Evolutionary conservation across 2,329 filamentous ascomycete species (phyloP).

Genomic region (Didymella segeticola): DNA sequence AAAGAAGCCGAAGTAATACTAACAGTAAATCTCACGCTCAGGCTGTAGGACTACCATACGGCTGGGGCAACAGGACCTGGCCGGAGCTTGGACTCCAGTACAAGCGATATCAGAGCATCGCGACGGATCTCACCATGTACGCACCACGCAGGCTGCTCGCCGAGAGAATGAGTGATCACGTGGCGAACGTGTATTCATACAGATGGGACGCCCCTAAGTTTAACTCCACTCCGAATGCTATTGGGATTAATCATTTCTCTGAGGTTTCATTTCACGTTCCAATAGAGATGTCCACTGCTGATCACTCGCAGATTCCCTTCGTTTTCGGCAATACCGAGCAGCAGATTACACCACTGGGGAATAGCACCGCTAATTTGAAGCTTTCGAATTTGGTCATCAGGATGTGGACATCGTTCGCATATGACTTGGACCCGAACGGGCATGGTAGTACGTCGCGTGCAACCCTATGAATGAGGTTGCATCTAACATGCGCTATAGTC

Average conservation of each 20-base stretch:
- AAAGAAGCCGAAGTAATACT: too few relatives aligned
- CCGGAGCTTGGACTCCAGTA: constrained; percentile 37
- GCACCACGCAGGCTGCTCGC: constrained; percentile 36
- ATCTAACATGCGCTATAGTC: constrained; percentile 17
- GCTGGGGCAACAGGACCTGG: constrained; percentile 41
- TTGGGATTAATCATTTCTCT: constrained; percentile 41
- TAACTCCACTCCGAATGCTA: constrained; percentile 35
- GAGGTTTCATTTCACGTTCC: constrained; percentile 25
- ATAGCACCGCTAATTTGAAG: constrained; percentile 26
- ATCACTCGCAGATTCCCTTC: constrained; percentile 33
- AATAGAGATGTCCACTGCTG: not conserved
- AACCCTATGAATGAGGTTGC: not conserved
- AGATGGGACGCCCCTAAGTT: constrained; percentile 43
- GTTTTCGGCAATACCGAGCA: constrained; percentile 40
- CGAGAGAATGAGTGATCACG: constrained; percentile 30
- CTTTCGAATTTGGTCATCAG: constrained; percentile 36
- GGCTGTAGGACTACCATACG: constrained; percentile 54
- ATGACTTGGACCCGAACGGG: constrained; percentile 39
- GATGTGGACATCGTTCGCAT: constrained; percentile 42
- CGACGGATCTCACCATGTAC: constrained; percentile 39
- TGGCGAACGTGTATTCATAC: constrained; percentile 35
- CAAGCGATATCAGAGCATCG: constrained; percentile 38
- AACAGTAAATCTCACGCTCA: too few relatives aligned
- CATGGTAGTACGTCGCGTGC: constrained; percentile 27
- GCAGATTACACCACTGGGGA: constrained; percentile 36